Base-by-base conservation (phyloP, 805 yeast species). In the Candida tammaniensis region DNA sequence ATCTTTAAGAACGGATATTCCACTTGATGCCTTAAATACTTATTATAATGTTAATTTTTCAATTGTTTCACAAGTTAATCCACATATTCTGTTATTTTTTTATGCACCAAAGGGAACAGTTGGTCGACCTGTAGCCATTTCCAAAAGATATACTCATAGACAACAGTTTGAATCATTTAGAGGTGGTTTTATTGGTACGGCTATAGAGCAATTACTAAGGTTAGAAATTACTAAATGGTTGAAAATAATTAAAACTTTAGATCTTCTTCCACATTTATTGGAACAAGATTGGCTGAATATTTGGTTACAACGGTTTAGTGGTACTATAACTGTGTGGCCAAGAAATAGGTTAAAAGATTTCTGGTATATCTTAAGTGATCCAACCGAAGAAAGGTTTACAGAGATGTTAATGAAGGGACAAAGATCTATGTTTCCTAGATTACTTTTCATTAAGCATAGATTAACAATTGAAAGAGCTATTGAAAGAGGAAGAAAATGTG, bases 231-330 rank as follows among this genome's bases (percentile, higher is more conserved):
- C 72, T n/a, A 84, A 85, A 55, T 84, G 93, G 87, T 55, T 84
- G 30, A 78, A 80, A 46, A 66, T 84, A 44, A 68, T 82, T 26
- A 76, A 79, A 31, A 71, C 76, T 11, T 65, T 84, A 32, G 86
- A 83, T 40, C 60, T 84, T 16, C 61, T 82, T 30, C 94, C 94
- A 2, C 73, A 74, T 40, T 54, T 82, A 27, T 57, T 80, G 63
- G 82, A 81, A 46, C 86, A 80, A 54, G 93, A 84, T 56, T 85
- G 91, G 91, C 80, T 86, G 44, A 78, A 75, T 48, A 70, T 84
- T 12, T 84, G 85, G 72, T 59, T 85, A 18, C 94, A 84, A 59
- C 63, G 72, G 39, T 84, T 85, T 50, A 74, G 80, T 29, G 94
- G 94, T 1, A 71, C 85, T 0, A 78, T 84, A 8, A 85, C 93